phyloP scores from a whole-genome alignment of 768 basidiomycete species.

The Leccinum olivaceopallidum region DNA sequence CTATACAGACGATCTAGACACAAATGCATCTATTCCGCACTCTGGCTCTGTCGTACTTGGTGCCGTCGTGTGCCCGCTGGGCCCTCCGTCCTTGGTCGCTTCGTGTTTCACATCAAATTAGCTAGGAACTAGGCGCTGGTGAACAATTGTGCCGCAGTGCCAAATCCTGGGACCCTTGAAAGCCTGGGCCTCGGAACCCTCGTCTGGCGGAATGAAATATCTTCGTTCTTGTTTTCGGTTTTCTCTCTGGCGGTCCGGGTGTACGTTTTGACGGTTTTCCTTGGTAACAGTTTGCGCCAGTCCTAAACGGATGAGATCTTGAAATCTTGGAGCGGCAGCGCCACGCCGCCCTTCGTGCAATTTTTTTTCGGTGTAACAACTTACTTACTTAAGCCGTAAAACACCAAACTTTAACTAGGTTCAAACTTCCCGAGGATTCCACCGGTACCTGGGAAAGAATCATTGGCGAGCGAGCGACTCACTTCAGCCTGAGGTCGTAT shows the following conservation, averaged over 20 bases:
- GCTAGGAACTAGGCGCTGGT: background rate
- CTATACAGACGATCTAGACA: constrained; percentile 10
- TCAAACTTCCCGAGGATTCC: background rate
- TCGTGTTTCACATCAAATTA: background rate
- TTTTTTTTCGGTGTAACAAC: background rate
- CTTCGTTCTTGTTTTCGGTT: background rate
- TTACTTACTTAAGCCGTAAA: background rate
- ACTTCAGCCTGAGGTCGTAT: background rate
- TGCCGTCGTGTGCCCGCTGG: background rate
- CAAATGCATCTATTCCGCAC: constrained; percentile 9
- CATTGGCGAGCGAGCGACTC: background rate
- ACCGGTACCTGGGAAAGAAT: background rate
- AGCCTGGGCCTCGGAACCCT: background rate
- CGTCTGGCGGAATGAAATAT: background rate
- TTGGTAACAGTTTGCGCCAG: background rate
- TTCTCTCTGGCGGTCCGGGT: background rate
- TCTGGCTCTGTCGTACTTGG: background rate
- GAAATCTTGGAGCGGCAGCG: background rate
- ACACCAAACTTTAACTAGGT: background rate
- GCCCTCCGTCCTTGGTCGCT: background rate
- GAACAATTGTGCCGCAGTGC: no score
- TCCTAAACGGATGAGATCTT: no score
- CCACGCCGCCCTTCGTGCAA: background rate
- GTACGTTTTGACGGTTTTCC: background rate
- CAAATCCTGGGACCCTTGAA: no score